A percentile compares a stretch with the other conserved stretches of the same genome.
These are phyloP conservation scores for Mycena venus DNA, from an alignment of 768 basidiomycete species.

Conservation along the genomic window DNA sequence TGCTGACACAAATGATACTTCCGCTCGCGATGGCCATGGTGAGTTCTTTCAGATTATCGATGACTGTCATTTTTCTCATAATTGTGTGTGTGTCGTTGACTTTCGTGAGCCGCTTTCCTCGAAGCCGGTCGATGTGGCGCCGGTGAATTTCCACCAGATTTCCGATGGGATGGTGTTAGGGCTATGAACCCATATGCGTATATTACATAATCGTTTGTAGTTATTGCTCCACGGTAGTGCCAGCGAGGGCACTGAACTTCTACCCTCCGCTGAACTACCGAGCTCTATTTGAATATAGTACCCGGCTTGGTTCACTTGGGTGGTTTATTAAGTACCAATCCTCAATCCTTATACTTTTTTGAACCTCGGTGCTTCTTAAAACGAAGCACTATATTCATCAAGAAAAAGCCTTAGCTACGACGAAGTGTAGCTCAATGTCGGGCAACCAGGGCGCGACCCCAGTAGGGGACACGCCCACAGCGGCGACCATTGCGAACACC, in stretches of 20 bases:
- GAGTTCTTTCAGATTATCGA: not conserved
- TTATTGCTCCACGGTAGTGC: not conserved
- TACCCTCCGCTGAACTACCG: not conserved
- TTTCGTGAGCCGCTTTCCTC: too few relatives aligned
- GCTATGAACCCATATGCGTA: too few relatives aligned
- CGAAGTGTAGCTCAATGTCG: too few relatives aligned
- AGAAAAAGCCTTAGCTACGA: too few relatives aligned
- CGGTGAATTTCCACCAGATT: too few relatives aligned
- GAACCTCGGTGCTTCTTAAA: not conserved
- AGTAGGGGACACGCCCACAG: too few relatives aligned
- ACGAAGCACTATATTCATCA: not conserved
- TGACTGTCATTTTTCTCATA: too few relatives aligned
- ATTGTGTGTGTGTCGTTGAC: not conserved
- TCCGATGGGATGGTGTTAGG: too few relatives aligned
- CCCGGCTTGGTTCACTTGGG: not conserved
- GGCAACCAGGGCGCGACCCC: too few relatives aligned
- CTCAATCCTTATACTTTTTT: constrained; percentile 7
- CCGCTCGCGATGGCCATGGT: not conserved
- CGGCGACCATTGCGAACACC: too few relatives aligned
- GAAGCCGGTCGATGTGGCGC: too few relatives aligned
- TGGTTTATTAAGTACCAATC: not conserved
- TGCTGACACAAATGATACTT: not conserved
- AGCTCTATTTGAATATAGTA: not conserved
- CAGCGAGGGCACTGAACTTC: not conserved
- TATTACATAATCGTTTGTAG: too few relatives aligned